Evolutionary conservation across 495 filamentous ascomycete genomes (phyloP).

Genomic region (Thozetella sp.): DNA sequence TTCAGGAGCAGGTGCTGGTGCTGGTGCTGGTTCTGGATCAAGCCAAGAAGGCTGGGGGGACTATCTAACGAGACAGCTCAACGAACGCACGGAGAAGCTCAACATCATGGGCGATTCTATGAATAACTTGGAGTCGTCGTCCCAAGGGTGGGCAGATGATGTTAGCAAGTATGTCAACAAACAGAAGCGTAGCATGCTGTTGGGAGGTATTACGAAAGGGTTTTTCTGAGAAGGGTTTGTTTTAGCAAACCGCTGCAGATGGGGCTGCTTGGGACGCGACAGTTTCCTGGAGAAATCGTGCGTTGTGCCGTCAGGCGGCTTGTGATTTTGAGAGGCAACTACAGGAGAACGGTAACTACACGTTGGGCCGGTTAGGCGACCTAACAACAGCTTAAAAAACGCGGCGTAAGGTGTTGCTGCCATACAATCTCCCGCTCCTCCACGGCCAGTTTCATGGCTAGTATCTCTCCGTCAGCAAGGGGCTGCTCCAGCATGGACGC

Average conservation of each 20-base stretch:
- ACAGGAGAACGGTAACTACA: too few species aligned
- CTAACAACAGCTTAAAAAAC: too few species aligned
- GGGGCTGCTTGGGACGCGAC: too few species aligned
- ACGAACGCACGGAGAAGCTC: constrained; percentile 87
- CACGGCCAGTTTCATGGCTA: too few species aligned
- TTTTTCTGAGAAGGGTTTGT: constrained; percentile 29
- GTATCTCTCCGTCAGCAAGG: too few species aligned
- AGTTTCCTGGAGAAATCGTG: too few species aligned
- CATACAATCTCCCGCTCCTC: too few species aligned
- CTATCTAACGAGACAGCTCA: constrained; percentile 77
- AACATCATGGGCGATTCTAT: constrained; percentile 81
- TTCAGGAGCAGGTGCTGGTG: constrained; percentile 54
- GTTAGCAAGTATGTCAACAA: constrained; percentile 81
- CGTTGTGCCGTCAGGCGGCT: too few species aligned
- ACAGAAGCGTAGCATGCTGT: constrained; percentile 81
- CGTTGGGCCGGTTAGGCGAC: too few species aligned
- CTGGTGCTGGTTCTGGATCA: constrained; percentile 54
- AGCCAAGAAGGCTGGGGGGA: constrained; percentile 57
- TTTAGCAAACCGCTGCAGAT: not conserved
- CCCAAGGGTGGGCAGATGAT: constrained; percentile 79
- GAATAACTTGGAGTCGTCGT: constrained; percentile 77
- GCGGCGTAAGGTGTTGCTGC: too few species aligned
- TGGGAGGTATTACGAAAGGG: constrained; percentile 59
- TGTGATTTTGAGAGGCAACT: too few species aligned
- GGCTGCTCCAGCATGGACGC: too few species aligned